These are phyloP conservation scores for Epichloe hybrida DNA, from an alignment of 2,329 filamentous ascomycete species.

Conservation along the genomic window DNA sequence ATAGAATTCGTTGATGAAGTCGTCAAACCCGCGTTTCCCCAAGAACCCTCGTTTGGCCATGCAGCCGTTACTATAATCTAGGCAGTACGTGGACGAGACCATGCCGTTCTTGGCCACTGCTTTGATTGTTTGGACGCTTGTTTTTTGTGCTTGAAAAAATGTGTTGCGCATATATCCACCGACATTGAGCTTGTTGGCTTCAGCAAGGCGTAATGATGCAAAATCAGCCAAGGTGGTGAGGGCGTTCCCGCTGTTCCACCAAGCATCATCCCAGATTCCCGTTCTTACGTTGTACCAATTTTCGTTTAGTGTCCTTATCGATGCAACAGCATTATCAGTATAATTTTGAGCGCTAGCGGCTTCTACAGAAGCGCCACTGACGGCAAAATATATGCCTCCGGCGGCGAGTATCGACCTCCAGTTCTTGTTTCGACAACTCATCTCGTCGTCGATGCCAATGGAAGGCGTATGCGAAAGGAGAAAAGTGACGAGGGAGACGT, in stretches of 20 bases:
- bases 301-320: slow-evolving; percentile 33
- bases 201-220: slow-evolving; percentile 19
- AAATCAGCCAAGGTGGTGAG: slow-evolving; percentile 50
- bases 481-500: background rate
- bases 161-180: slow-evolving; percentile 30
- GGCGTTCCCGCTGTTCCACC: slow-evolving; percentile 63
- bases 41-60: slow-evolving; percentile 22
- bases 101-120: slow-evolving; percentile 21
- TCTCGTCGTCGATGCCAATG: background rate
- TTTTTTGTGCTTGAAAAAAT: slow-evolving; percentile 30
- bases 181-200: slow-evolving; percentile 25
- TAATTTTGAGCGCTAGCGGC: slow-evolving; percentile 16
- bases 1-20: slow-evolving; percentile 40
- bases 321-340: slow-evolving; percentile 17
- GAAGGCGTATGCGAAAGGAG: background rate
- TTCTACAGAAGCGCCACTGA: background rate
- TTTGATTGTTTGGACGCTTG: slow-evolving; percentile 24
- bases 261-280: slow-evolving; percentile 51
- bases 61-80: slow-evolving; percentile 15
- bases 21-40: slow-evolving; percentile 17
- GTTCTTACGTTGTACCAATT: slow-evolving; percentile 45
- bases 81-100: slow-evolving; percentile 24
- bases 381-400: background rate
- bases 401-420: slow-evolving; percentile 5
- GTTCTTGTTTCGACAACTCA: background rate